These are phyloP conservation scores for Toxoplasma gondii DNA, from an alignment of 169 alveolate species.

Conservation along the genomic window DNA sequence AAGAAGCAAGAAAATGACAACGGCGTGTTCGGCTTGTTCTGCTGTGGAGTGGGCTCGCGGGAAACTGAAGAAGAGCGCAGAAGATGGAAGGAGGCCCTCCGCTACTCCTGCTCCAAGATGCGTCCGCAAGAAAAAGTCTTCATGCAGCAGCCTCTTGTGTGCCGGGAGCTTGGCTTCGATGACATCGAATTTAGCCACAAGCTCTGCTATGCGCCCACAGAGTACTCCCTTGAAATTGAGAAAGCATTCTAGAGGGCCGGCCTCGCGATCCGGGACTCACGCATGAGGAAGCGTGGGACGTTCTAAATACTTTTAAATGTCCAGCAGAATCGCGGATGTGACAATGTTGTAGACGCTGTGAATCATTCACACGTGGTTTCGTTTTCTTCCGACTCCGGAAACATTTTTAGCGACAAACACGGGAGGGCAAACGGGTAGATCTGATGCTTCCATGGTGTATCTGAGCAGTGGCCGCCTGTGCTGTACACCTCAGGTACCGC, in stretches of 20 bases:
- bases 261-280: neutral
- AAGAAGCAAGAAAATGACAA: neutral
- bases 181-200: neutral
- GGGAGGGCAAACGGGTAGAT: too few relatives aligned
- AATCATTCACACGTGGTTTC: too few relatives aligned
- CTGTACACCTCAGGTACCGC: too few relatives aligned
- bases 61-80: neutral
- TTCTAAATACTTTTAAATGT: too few relatives aligned
- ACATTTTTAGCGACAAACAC: too few relatives aligned
- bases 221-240: neutral
- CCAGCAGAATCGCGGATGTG: too few relatives aligned
- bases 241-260: neutral
- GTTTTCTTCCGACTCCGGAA: too few relatives aligned
- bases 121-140: constrained; percentile 17
- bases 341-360: too few relatives aligned
- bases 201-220: constrained; percentile 38
- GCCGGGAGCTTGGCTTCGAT: constrained; percentile 11
- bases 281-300: neutral
- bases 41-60: neutral
- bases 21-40: neutral
- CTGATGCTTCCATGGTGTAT: too few relatives aligned
- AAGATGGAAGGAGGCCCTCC: neutral
- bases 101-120: constrained; percentile 6
- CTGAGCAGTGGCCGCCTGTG: too few relatives aligned
- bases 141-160: constrained; percentile 6